Evolutionary conservation across 176 grass and related monocot species (phyloP).

Genomic region (Alopecurus myosuroides): DNA sequence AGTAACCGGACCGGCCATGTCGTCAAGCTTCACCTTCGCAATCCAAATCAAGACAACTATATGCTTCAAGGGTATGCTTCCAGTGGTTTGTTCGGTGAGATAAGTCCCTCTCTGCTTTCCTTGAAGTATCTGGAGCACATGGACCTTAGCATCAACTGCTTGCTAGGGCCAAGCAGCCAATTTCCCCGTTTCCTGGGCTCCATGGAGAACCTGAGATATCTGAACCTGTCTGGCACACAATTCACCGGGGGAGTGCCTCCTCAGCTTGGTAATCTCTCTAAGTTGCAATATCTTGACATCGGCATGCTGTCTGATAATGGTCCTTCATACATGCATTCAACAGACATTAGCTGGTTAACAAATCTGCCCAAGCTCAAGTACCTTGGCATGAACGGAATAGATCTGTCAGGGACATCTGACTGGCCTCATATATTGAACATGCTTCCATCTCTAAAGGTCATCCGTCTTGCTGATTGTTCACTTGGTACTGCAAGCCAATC

Average conservation of each 20-base stretch:
- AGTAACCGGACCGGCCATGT: slow-evolving; percentile 23
- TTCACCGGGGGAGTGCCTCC: neutral
- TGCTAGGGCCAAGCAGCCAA: neutral
- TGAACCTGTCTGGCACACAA: neutral
- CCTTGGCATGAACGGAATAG: too few relatives aligned
- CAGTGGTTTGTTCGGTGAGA: slow-evolving; percentile 8
- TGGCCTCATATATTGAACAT: too few relatives aligned
- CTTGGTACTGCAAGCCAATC: too few relatives aligned
- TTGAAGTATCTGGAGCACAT: slow-evolving; percentile 11
- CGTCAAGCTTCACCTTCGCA: slow-evolving; percentile 3
- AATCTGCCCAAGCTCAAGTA: too few relatives aligned
- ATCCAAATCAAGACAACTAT: neutral
- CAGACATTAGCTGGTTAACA: too few relatives aligned
- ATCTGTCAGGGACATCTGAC: too few relatives aligned
- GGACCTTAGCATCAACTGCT: slow-evolving; percentile 37
- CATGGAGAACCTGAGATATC: neutral
- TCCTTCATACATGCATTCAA: too few relatives aligned
- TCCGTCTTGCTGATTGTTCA: too few relatives aligned
- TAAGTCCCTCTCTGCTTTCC: slow-evolving; percentile 19
- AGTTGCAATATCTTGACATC: neutral
- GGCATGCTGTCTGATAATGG: neutral
- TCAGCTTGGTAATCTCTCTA: neutral
- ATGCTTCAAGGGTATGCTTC: fast-evolving
- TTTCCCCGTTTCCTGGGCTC: neutral
- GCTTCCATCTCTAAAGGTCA: too few relatives aligned